Conservation (phyloP, 352 stramenopile species). For the Phytophthora ramorum region DNA sequence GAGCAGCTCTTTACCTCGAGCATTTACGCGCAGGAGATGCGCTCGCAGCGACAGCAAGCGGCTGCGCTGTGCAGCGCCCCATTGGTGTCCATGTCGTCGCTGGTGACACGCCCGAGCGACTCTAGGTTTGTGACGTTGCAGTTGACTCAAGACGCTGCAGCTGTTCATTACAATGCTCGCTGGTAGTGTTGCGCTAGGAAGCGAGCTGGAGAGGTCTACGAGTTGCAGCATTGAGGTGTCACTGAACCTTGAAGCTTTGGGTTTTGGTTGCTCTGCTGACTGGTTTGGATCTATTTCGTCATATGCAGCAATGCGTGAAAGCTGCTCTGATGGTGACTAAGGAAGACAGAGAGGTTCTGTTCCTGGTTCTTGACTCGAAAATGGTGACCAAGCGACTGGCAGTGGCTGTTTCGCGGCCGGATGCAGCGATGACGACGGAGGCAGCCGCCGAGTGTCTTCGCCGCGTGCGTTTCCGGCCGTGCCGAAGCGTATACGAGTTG, state of each 20-base stretch:
- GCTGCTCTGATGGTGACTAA: constrained; percentile 18
- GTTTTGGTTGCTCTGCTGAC: background rate
- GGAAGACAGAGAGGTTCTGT: constrained; percentile 22
- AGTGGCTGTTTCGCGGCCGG: constrained; percentile 15
- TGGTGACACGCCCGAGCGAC: constrained; percentile 11
- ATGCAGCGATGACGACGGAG: constrained; percentile 20
- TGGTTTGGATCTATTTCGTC: background rate
- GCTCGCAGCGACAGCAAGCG: constrained; percentile 32
- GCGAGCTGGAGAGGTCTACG: constrained; percentile 1
- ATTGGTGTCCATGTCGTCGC: constrained; percentile 38
- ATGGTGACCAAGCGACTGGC: constrained; percentile 34
- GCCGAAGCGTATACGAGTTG: constrained; percentile 44
- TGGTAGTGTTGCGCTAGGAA: constrained; percentile 14
- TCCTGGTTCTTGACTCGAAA: constrained; percentile 33
- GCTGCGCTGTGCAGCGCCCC: constrained; percentile 50
- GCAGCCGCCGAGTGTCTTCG: constrained; percentile 32
- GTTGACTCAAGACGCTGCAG: background rate
- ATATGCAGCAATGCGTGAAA: constrained; percentile 28
- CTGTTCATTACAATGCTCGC: constrained; percentile 6
- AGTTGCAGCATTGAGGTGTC: constrained; percentile 29
- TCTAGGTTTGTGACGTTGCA: constrained; percentile 15
- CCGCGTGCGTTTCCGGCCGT: constrained; percentile 42
- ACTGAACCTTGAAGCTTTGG: background rate
- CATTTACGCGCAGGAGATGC: constrained; percentile 45
- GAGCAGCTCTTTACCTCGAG: constrained; percentile 64